Evolutionary conservation across 2,329 filamentous ascomycete species (phyloP).

Genomic region (Sclerotinia spermophila): DNA sequence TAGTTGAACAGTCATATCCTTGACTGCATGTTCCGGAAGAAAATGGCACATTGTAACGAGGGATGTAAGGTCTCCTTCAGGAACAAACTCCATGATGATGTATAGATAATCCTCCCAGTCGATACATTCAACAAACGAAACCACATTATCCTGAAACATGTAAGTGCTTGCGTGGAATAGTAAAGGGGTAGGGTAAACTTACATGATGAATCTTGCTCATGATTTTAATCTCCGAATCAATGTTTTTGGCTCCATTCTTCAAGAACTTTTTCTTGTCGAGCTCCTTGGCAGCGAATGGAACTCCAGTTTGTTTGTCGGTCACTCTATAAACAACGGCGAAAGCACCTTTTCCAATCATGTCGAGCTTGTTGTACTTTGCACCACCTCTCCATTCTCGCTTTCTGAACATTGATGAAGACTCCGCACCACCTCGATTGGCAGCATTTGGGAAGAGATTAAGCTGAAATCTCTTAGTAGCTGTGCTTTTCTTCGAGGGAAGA

Average conservation of each 20-base stretch:
- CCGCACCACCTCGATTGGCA: conserved; percentile 25
- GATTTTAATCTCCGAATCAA: conserved; percentile 96
- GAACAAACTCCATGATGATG: conserved; percentile 95
- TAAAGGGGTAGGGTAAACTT: conserved; percentile 40
- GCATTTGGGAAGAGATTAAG: conserved; percentile 35
- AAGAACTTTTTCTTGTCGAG: conserved; percentile 90
- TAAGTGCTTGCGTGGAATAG: conserved; percentile 1
- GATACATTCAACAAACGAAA: conserved; percentile 84
- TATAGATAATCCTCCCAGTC: conserved; percentile 79
- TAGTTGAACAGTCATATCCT: conserved; percentile 70
- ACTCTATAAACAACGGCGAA: conserved; percentile 93
- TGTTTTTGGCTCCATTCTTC: conserved; percentile 81
- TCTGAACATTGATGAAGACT: conserved; percentile 24
- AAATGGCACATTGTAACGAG: conserved; percentile 59
- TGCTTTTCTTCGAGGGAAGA: not conserved
- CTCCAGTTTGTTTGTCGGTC: conserved; percentile 78
- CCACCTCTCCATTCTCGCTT: conserved; percentile 74
- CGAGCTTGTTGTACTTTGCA: conserved; percentile 76
- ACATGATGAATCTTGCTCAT: conserved; percentile 85
- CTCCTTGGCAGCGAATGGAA: conserved; percentile 87
- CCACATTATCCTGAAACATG: conserved; percentile 59
- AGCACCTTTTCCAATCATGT: conserved; percentile 83
- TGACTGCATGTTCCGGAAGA: conserved; percentile 66
- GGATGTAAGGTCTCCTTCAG: conserved; percentile 76
- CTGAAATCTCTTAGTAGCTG: conserved; percentile 25